A percentile compares a stretch with the other conserved stretches of the same genome.
Conservation (phyloP, 768 basidiomycete species). For the Boletus edulis region DNA sequence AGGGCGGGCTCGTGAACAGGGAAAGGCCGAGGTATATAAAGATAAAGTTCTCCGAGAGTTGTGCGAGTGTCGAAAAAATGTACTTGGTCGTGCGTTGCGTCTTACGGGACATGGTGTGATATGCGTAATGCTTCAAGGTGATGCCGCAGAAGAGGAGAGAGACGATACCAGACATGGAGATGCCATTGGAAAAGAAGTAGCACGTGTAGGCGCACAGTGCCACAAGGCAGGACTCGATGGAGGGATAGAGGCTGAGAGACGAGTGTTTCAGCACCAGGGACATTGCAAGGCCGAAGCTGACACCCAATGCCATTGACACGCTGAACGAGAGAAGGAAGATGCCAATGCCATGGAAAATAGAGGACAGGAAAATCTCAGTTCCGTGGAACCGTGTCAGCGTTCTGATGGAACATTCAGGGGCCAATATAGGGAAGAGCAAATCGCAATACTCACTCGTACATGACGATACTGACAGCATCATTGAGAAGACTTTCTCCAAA, state of each 20-base stretch:
- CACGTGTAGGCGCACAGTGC: conserved; percentile 93
- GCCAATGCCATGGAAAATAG: conserved; percentile 94
- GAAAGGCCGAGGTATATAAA: conserved; percentile 98
- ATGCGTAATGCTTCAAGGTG: conserved; percentile 99
- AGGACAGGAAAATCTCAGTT: conserved; percentile 78
- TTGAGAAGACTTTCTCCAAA: conserved; percentile 97
- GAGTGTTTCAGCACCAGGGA: conserved; percentile 95
- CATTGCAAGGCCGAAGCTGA: conserved; percentile 86
- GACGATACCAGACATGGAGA: conserved; percentile 94
- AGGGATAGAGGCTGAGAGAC: conserved; percentile 79
- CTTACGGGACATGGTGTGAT: conserved; percentile 96
- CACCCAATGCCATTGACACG: conserved; percentile 92
- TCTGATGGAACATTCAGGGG: conserved; percentile 39
- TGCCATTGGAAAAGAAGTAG: conserved; percentile 98
- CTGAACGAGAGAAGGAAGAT: conserved; percentile 96
- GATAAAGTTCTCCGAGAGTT: conserved; percentile 97
- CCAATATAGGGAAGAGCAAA: background rate
- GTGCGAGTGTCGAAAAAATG: conserved; percentile 91
- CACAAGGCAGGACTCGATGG: conserved; percentile 95
- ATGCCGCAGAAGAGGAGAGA: conserved; percentile 98
- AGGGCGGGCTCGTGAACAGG: conserved; percentile 88
- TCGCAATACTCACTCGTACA: conserved; percentile 87
- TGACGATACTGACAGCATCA: conserved; percentile 99
- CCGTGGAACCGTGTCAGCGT: conserved; percentile 92
- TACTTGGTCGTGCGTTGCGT: conserved; percentile 95